Base-by-base conservation (phyloP, 306 rosid genomes). In the Vigna unguiculata region DNA sequence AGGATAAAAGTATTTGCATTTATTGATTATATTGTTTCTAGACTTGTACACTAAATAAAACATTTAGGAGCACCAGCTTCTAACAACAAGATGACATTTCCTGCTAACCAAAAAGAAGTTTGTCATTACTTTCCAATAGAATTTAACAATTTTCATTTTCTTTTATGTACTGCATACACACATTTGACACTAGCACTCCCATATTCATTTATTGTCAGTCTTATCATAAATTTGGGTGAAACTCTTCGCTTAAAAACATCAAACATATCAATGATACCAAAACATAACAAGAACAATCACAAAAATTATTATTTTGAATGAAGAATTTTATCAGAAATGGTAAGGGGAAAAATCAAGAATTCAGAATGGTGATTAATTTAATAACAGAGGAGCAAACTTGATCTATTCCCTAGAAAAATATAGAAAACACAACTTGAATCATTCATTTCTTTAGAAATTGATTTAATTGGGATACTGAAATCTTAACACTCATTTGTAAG, bases 151-250 rank as follows among this genome's bases (percentile, higher is more conserved):
- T n/a, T n/a, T n/a, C n/a, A 45, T 57, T 53, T 69, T 24, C 51
- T 48, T 69, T 47, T 80, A 74, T 57, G 22, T n/a, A 80, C 57
- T 16, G 55, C 67, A 60, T 68, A 67, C 21, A 74, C 79, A 17
- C 69, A 57, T 59, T 9, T 59, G 21, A 59, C 41, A 28, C 28
- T 19, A 22, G 61, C 16, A 57, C 21, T 20, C 67, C 67, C 51
- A 25, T 2, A 61, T 61, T n/a, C 20, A 11, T 21, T 20, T 40
- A 4, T 19, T 40, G 36, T 13, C 2, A 6, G 9, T 21, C 36
- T 43, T 21, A 16, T 3, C 8, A 4, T 4, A 54, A 34, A 15
- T 43, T 47, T 72, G 24, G 58, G 43, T 20, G 46, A 32, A 32
- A 46, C 5, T 28, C 28, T 69, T 47, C 48, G 48, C 46, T 51